These are phyloP conservation scores for Trichophyton equinum DNA, from an alignment of 2,329 filamentous ascomycete species.

Conservation along the genomic window DNA sequence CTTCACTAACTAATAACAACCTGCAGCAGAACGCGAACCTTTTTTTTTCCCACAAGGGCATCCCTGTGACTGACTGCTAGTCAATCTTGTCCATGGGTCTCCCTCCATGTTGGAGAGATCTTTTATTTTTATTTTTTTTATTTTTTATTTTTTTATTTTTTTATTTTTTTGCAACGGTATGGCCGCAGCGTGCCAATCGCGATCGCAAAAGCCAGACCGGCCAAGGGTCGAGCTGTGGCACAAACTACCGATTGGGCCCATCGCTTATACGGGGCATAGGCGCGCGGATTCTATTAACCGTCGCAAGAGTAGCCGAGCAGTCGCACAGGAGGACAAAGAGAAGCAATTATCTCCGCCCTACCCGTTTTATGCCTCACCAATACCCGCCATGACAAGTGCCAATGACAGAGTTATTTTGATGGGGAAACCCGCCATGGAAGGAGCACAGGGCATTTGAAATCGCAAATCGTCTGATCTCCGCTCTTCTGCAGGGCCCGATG, in stretches of 20 bases:
- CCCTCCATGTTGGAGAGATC: neutral
- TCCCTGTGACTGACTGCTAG: neutral
- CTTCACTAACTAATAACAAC: neutral
- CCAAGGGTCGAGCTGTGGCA: neutral
- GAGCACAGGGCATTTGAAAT: neutral
- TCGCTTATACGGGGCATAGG: slow-evolving; percentile 2
- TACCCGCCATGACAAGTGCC: neutral
- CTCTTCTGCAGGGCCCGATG: neutral
- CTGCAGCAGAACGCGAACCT: neutral
- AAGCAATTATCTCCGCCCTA: neutral
- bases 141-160: too few relatives aligned
- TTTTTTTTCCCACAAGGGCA: slow-evolving; percentile 1
- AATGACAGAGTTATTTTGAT: too few relatives aligned
- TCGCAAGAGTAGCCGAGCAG: neutral
- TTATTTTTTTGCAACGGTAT: neutral
- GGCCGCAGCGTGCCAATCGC: slow-evolving; percentile 2
- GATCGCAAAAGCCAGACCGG: neutral
- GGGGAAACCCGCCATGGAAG: neutral
- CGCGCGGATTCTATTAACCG: neutral
- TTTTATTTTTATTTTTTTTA: too few relatives aligned
- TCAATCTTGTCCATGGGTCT: neutral
- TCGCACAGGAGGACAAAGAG: neutral
- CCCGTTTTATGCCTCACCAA: neutral
- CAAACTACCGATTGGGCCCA: neutral
- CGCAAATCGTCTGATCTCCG: neutral